Evolutionary conservation across 2,329 filamentous ascomycete genomes (phyloP), one percentile per base, ranked within the genome.

Genomic region (Metarhizium rileyi): DNA sequence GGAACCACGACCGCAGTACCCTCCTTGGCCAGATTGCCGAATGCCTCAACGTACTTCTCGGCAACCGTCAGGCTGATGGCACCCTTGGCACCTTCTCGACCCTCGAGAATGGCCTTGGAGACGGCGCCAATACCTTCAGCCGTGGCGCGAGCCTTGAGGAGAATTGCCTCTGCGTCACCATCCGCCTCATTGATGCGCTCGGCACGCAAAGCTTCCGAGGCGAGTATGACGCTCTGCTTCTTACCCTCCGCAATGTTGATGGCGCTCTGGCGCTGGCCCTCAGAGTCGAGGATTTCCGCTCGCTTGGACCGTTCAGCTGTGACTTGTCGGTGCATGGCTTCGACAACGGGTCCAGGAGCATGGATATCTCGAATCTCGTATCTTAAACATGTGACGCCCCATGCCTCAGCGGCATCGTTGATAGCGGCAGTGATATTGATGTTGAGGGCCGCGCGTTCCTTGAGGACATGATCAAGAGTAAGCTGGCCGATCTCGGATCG

Each of bases 311-410:
- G 86, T 73, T 98, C 93, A 18, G 93, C 93, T 0, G 93, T 97
- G 46, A 98, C 93, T 67, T 97, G 91, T 56, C 93, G 81, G 73
- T 98, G 93, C 93, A 98, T 98, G 61, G 93, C 93, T 61, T 90
- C 88, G 53, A 97, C 91, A 12, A 98, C 93, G 46, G 86, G 86
- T 28, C 84, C 87, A 2, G 93, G 93, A 0, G 93, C 93, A 70
- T 98, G 93, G 62, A 98, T 98, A 68, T 98, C 93, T 58, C 93
- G 80, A 66, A 98, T 98, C 70, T 98, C 93, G 74, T 98, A 98
- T 51, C 93, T 86, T 53, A 98, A 77, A 65, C 93, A 98, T 30
- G 89, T 88, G 20, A 98, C 89, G 52, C 93, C 93, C 93, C 93
- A 98, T 48, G 91, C 91, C 61, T 94, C 86, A 4, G 93, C 91